Evolutionary conservation across 2,329 filamentous ascomycete genomes (phyloP).

Genomic region (Xylariaceae sp.): DNA sequence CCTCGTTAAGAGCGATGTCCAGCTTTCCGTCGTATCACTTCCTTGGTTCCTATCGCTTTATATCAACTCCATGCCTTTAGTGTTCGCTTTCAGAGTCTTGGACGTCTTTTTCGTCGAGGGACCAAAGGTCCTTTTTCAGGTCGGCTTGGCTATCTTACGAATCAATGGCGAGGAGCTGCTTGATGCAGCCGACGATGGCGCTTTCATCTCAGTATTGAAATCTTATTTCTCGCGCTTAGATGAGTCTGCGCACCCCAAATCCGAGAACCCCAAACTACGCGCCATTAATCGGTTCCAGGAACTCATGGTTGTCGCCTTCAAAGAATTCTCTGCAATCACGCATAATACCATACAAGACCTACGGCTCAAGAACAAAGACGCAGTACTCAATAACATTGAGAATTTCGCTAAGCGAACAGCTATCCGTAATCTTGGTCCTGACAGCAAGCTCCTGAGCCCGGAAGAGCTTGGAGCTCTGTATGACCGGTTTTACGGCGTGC

Average conservation of each 20-base stretch:
- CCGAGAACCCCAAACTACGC: slow-evolving; percentile 88
- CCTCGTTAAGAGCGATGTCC: slow-evolving; percentile 92
- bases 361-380: slow-evolving; percentile 86
- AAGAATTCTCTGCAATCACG: slow-evolving; percentile 93
- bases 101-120: slow-evolving; percentile 99
- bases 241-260: slow-evolving; percentile 92
- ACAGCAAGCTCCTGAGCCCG: slow-evolving; percentile 82
- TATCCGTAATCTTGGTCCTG: slow-evolving; percentile 88
- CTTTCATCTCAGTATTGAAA: slow-evolving; percentile 94
- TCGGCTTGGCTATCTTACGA: slow-evolving; percentile 90
- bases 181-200: slow-evolving; percentile 88
- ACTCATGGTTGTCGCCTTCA: slow-evolving; percentile 98
- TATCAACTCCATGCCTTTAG: slow-evolving; percentile 98
- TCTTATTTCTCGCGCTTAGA: slow-evolving; percentile 89
- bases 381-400: slow-evolving; percentile 91
- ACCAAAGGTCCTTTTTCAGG: slow-evolving; percentile 94
- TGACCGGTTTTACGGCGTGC: slow-evolving; percentile 84
- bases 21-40: slow-evolving; percentile 92
- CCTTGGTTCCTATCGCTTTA: slow-evolving; percentile 98
- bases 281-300: slow-evolving; percentile 96
- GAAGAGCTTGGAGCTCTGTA: slow-evolving; percentile 88
- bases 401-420: slow-evolving; percentile 96
- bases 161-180: slow-evolving; percentile 96
- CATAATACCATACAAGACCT: slow-evolving; percentile 87
- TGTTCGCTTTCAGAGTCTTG: slow-evolving; percentile 92